These are phyloP conservation scores for Cryptococcus neoformans DNA, from an alignment of 1,284 basidiomycete species.

Conservation along the genomic window DNA sequence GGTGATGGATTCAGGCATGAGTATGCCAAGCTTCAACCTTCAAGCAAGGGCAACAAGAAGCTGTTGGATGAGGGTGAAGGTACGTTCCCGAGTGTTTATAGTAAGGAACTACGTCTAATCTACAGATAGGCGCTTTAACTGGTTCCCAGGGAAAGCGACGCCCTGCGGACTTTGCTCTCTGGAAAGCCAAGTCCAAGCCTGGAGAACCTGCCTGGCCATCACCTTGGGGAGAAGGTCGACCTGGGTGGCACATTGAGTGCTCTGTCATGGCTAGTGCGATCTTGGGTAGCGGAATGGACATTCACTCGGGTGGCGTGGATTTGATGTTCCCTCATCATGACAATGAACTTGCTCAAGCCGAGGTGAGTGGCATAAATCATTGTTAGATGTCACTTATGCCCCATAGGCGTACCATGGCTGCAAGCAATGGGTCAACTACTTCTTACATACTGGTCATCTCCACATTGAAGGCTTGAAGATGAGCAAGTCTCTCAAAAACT, in stretches of 20 bases:
- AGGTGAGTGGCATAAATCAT: conserved; percentile 56
- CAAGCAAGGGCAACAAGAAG: conserved; percentile 90
- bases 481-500: conserved; percentile 99
- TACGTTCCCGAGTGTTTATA: conserved; percentile 30
- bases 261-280: conserved; percentile 97
- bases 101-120: too few species aligned
- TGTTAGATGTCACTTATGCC: conserved; percentile 1
- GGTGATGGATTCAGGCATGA: conserved; percentile 58
- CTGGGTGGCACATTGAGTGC: conserved; percentile 99
- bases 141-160: conserved; percentile 60
- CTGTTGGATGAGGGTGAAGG: conserved; percentile 93
- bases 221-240: conserved; percentile 94
- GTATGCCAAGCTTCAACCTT: conserved; percentile 95
- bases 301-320: conserved; percentile 96
- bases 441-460: conserved; percentile 96
- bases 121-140: conserved; percentile 60
- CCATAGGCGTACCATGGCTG: conserved; percentile 85
- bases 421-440: conserved; percentile 97
- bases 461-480: conserved; percentile 99
- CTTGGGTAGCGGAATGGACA: conserved; percentile 91
- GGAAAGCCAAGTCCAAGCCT: conserved; percentile 90
- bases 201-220: conserved; percentile 99
- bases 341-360: conserved; percentile 97
- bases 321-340: conserved; percentile 99
- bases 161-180: conserved; percentile 85